These are phyloP conservation scores for Phytophthora capsici DNA, from an alignment of 352 stramenopile species.

Conservation along the genomic window DNA sequence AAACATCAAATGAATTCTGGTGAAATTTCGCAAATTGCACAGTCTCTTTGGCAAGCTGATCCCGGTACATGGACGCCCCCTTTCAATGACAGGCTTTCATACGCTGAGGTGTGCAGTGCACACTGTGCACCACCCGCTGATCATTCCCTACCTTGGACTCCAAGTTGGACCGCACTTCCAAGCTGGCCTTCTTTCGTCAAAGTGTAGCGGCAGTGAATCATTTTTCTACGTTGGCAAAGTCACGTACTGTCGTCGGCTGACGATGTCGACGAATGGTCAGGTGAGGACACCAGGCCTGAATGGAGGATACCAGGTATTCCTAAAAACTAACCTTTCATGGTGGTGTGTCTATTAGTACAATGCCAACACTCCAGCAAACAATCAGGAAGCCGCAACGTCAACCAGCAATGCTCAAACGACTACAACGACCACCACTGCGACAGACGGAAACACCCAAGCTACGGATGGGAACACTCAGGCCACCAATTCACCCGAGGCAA, in stretches of 20 bases:
- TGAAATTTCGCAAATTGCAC: constrained; percentile 7
- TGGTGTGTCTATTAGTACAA: constrained; percentile 1
- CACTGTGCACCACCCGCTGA: constrained; percentile 21
- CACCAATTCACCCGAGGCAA: constrained; percentile 21
- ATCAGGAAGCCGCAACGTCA: constrained; percentile 20
- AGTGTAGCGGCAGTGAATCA: not conserved
- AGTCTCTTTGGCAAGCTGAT: constrained; percentile 13
- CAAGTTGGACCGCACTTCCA: constrained; percentile 13
- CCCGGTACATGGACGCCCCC: constrained; percentile 13
- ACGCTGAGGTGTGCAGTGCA: too few species aligned
- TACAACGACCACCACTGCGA: constrained; percentile 16
- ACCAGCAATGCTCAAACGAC: constrained; percentile 31
- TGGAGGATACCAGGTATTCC: not conserved
- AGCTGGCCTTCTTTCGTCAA: constrained; percentile 15
- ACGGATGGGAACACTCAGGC: constrained; percentile 17
- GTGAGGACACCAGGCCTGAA: constrained; percentile 16
- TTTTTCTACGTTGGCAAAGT: not conserved
- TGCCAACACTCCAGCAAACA: constrained; percentile 7
- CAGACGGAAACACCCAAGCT: constrained; percentile 20
- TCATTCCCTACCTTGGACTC: not conserved
- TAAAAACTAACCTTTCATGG: constrained; percentile 13
- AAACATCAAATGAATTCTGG: constrained; percentile 17
- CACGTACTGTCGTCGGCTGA: constrained; percentile 1
- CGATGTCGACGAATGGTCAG: constrained; percentile 24
- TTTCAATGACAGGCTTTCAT: too few species aligned